Evolutionary conservation across 2,329 filamentous ascomycete species (phyloP), one percentile per base, ranked within the genome.

Genomic region (Chaetomium strumarium): DNA sequence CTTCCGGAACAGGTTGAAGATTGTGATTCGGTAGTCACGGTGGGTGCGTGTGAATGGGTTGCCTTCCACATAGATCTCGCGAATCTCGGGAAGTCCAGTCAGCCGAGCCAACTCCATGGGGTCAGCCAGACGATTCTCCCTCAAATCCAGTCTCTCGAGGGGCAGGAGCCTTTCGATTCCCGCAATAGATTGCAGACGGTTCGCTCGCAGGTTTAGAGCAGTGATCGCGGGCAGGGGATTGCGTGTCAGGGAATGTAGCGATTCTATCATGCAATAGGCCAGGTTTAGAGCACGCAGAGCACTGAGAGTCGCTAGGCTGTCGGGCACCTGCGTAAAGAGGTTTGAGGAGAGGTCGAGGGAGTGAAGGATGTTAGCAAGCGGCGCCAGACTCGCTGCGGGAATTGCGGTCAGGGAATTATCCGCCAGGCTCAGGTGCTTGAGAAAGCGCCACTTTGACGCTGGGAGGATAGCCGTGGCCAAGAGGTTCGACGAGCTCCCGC

Each of bases 201-300:
- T 99, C 46, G 83, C 88, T 52, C 92, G 85, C 51, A 99, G 79
- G 64, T 97, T 97, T 52, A 99, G 75, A 1, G 91, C 91, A 1
- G 88, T 95, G 57, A 99, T 96, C 17, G 93, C 92, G 29, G 93
- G 92, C 5, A 99, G 77, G 12, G 93, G 90, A 63, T 86, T 93
- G 58, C 87, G 84, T 2, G 84, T 84, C 39, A 99, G 75, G 2
- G 92, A 96, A 63, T 95, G 88, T 51, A 99, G 76, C 14, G 90
- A 93, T 62, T 92, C 88, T 58, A 99, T 97, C 91, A 97, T 96
- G 76, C 92, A 97, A 64, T 95, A 88, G 4, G 92, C 95, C 24
- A 99, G 77, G 64, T 99, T 97, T 49, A 99, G 74, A 20, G 93
- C 91, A 58, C 91, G 84, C n/a, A 99, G 79, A 29, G 90, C 86